Evolutionary conservation across 2,329 filamentous ascomycete genomes (phyloP).

Genomic region (Fusarium sp.): DNA sequence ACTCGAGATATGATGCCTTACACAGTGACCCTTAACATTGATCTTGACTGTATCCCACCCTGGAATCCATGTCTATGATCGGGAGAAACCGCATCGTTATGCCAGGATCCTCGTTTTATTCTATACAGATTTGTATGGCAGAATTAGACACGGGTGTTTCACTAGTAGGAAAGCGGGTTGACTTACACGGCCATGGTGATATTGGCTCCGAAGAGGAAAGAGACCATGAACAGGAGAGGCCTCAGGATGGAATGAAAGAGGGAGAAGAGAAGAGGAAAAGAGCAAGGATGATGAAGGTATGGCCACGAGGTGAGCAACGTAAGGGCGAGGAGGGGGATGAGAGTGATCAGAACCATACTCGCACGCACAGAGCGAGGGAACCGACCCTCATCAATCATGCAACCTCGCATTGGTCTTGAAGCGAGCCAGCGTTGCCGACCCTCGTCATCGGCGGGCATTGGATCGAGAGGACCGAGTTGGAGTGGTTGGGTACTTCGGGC

Average conservation of each 20-base stretch:
- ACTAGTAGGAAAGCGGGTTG: background rate
- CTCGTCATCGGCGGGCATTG: too few species aligned
- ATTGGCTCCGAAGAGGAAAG: background rate
- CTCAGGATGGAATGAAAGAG: background rate
- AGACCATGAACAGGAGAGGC: background rate
- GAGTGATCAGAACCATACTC: background rate
- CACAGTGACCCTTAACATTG: background rate
- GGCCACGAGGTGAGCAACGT: background rate
- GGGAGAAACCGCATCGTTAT: background rate
- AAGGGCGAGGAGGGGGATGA: background rate
- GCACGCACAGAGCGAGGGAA: too few species aligned
- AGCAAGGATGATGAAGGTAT: background rate
- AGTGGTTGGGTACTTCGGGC: too few species aligned
- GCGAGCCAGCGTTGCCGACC: too few species aligned
- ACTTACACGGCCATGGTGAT: background rate
- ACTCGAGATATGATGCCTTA: background rate
- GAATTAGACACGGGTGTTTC: background rate
- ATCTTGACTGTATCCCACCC: background rate
- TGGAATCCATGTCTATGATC: background rate
- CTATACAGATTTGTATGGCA: background rate
- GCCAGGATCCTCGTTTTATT: background rate
- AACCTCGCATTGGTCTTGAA: too few species aligned
- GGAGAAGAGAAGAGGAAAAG: background rate
- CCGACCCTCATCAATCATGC: too few species aligned
- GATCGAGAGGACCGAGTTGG: too few species aligned